Evolutionary conservation across 495 filamentous ascomycete species (phyloP).

Genomic region (Penicillium malachiteum): DNA sequence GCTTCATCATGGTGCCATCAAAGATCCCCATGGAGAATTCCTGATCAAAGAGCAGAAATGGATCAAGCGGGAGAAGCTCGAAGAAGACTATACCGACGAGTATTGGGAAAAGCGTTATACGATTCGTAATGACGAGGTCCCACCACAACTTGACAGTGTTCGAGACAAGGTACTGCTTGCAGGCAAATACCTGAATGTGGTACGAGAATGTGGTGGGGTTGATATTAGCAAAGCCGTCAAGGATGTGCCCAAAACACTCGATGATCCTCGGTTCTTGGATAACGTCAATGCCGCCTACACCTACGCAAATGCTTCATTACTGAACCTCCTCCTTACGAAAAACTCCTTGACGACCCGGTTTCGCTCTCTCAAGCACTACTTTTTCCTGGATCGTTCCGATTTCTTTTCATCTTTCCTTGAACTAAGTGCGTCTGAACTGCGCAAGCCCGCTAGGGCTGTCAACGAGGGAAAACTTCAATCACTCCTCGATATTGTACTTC

Average conservation of each 20-base stretch:
- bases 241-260: constrained; percentile 88
- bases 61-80: constrained; percentile 84
- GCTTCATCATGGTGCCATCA: constrained; percentile 94
- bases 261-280: constrained; percentile 84
- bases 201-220: constrained; percentile 93
- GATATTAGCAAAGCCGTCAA: constrained; percentile 86
- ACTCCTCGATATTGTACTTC: constrained; percentile 87
- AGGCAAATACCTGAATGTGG: constrained; percentile 97
- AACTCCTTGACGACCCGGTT: constrained; percentile 85
- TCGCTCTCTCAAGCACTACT: constrained; percentile 93
- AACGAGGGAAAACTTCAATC: constrained; percentile 93
- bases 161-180: constrained; percentile 93
- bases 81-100: constrained; percentile 96
- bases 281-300: constrained; percentile 95
- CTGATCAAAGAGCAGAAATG: constrained; percentile 94
- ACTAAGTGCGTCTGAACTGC: constrained; percentile 79
- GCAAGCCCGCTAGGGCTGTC: constrained; percentile 81
- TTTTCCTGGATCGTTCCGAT: constrained; percentile 95
- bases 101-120: constrained; percentile 99
- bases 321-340: constrained; percentile 86
- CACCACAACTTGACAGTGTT: constrained; percentile 87
- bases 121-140: constrained; percentile 84
- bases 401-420: constrained; percentile 98
- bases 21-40: constrained; percentile 92
- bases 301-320: constrained; percentile 89